Conservation (phyloP, 805 yeast genomes). For the Saccharomyces kudriavzevii region DNA sequence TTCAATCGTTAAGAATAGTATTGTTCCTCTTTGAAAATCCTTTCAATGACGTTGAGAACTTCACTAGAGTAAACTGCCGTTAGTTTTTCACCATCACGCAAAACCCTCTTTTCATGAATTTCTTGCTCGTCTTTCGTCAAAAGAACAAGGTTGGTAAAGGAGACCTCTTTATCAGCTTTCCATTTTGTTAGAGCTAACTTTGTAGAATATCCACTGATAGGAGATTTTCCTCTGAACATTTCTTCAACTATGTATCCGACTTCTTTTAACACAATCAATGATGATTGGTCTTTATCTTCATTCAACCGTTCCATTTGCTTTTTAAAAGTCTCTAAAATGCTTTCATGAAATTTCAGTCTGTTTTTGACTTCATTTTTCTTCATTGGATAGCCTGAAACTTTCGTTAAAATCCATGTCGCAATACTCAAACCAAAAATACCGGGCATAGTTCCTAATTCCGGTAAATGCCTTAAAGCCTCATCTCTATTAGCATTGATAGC, state of each 20-base stretch:
- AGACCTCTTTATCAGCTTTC: conserved; percentile 54
- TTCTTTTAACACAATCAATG: conserved; percentile 60
- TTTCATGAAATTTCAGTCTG: conserved; percentile 70
- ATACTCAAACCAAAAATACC: conserved; percentile 83
- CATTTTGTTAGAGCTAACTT: conserved; percentile 70
- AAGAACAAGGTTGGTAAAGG: conserved; percentile 65
- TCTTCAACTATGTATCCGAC: conserved; percentile 77
- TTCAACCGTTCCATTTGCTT: conserved; percentile 69
- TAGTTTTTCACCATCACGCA: conserved; percentile 50
- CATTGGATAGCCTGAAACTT: conserved; percentile 71
- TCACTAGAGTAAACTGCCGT: conserved; percentile 52
- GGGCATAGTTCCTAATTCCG: conserved; percentile 89
- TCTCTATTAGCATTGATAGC: conserved; percentile 73
- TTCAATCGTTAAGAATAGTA: conserved; percentile 42
- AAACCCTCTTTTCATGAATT: conserved; percentile 60
- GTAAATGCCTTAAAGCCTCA: conserved; percentile 82
- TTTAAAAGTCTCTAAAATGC: conserved; percentile 67
- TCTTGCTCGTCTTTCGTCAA: conserved; percentile 79
- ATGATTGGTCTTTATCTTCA: conserved; percentile 55
- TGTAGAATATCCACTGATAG: conserved; percentile 67
- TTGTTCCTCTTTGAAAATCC: conserved; percentile 62
- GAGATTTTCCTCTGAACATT: conserved; percentile 79
- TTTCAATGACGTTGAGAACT: conserved; percentile 44
- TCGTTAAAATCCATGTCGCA: conserved; percentile 67
- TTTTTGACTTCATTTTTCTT: conserved; percentile 83